Conservation (phyloP, 2,329 filamentous ascomycete species). For the Clonostachys rhizophaga region DNA sequence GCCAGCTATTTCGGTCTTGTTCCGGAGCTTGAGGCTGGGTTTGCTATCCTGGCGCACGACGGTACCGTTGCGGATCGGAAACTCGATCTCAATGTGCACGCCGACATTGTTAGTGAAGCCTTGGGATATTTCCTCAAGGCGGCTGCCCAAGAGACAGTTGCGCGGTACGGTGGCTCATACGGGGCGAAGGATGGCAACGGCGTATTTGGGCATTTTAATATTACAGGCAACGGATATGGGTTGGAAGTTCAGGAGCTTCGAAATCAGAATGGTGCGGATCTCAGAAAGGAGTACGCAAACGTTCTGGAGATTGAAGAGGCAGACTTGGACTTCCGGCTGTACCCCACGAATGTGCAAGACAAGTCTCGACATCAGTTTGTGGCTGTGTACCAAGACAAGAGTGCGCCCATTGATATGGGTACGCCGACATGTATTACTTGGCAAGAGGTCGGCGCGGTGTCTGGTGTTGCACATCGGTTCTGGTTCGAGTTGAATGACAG, state of each 20-base stretch:
- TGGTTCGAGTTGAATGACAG: no score
- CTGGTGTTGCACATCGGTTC: no score
- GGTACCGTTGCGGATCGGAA: slow-evolving; percentile 7
- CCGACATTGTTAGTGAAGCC: slow-evolving; percentile 18
- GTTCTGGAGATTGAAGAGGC: slow-evolving; percentile 9
- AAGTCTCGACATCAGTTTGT: slow-evolving; percentile 15
- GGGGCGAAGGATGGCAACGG: not conserved
- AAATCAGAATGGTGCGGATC: slow-evolving; percentile 5
- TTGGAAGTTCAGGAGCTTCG: slow-evolving; percentile 12
- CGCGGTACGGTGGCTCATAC: slow-evolving; percentile 9
- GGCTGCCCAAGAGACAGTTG: slow-evolving; percentile 7
- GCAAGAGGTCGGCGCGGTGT: slow-evolving; percentile 10
- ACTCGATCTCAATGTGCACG: slow-evolving; percentile 25
- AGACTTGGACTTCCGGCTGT: slow-evolving; percentile 18
- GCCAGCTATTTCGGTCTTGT: slow-evolving; percentile 15
- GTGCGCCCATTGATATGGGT: slow-evolving; percentile 17
- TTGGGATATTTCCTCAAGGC: slow-evolving; percentile 7
- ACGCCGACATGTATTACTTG: slow-evolving; percentile 27
- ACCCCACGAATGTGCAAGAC: slow-evolving; percentile 18
- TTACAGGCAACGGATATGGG: slow-evolving; percentile 12
- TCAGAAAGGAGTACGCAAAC: slow-evolving; percentile 9
- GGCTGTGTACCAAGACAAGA: slow-evolving; percentile 19
- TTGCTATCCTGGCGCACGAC: slow-evolving; percentile 25
- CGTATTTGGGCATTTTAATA: not conserved
- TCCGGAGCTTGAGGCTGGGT: slow-evolving; percentile 16